Percentiles rank a stretch among this genome's conserved stretches.
These are phyloP conservation scores for Podila clonocystis DNA, from an alignment of 192 early-diverging fungal species.

Conservation along the genomic window DNA sequence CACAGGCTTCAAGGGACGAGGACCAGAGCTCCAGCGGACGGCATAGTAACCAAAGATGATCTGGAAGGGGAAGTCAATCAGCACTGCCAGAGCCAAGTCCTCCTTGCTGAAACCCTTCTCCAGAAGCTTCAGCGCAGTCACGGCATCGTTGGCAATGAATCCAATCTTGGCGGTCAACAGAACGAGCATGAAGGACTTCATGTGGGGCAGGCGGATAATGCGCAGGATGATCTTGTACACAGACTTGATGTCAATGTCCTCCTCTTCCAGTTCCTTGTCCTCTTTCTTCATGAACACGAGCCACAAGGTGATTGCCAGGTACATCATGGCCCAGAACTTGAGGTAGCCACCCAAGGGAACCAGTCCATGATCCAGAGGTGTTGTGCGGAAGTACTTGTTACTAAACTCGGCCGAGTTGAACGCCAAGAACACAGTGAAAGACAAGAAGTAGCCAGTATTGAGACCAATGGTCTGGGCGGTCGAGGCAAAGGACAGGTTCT, in stretches of 20 bases:
- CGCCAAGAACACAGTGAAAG: slow-evolving; percentile 97
- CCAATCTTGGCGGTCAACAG: slow-evolving; percentile 92
- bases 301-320: slow-evolving; percentile 87
- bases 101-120: slow-evolving; percentile 96
- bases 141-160: slow-evolving; percentile 95
- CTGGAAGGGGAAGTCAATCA: slow-evolving; percentile 98
- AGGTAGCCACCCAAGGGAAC: slow-evolving; percentile 89
- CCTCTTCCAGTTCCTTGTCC: slow-evolving; percentile 55
- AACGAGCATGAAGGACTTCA: slow-evolving; percentile 84
- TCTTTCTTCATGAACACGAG: slow-evolving; percentile 84
- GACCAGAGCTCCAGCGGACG: slow-evolving; percentile 93
- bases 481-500: slow-evolving; percentile 91
- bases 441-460: slow-evolving; percentile 94
- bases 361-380: slow-evolving; percentile 73
- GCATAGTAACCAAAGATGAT: slow-evolving; percentile 98
- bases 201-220: slow-evolving; percentile 88
- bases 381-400: slow-evolving; percentile 87
- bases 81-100: slow-evolving; percentile 90
- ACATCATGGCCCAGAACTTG: slow-evolving; percentile 93
- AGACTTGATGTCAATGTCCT: slow-evolving; percentile 69
- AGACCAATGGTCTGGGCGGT: slow-evolving; percentile 97
- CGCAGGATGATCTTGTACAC: slow-evolving; percentile 92
- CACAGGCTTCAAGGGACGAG: slow-evolving; percentile 84
- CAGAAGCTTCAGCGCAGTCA: slow-evolving; percentile 93
- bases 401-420: slow-evolving; percentile 95